Conservation (phyloP, 1,139 yeast species). For the Debaryomycetaceae sp. region DNA sequence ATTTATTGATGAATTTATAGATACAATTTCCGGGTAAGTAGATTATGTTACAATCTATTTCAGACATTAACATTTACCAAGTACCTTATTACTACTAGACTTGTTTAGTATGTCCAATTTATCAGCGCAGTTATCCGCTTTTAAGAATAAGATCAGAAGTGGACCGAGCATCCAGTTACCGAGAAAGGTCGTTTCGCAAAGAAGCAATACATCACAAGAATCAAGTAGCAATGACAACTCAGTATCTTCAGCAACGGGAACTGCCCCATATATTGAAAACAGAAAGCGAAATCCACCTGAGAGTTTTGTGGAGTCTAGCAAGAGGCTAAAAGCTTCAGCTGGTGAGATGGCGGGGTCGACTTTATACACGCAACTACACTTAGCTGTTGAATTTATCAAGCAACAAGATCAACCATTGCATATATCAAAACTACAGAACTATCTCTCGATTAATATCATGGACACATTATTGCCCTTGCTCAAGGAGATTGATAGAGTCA, state of each 20-base stretch:
- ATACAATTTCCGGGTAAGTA: background rate
- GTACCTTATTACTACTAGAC: background rate
- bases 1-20: background rate
- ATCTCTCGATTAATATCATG: constrained; percentile 47
- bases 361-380: constrained; percentile 73
- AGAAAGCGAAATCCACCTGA: background rate
- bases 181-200: constrained; percentile 19
- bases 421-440: constrained; percentile 56
- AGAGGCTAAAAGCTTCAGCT: constrained; percentile 30
- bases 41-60: background rate
- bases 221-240: background rate
- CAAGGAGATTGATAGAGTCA: constrained; percentile 71
- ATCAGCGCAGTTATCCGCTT: constrained; percentile 47
- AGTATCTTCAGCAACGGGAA: background rate
- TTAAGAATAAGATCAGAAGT: constrained; percentile 45
- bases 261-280: background rate
- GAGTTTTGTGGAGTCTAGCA: constrained; percentile 24
- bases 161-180: constrained; percentile 43
- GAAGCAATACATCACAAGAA: constrained; percentile 1
- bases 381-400: constrained; percentile 85
- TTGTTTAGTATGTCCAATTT: constrained; percentile 34
- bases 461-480: constrained; percentile 63
- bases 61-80: background rate
- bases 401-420: constrained; percentile 66
- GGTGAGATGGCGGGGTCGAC: constrained; percentile 51